Evolutionary conservation across 371 early-diverging fungal genomes (phyloP).

Genomic region (Saksenaea vasiformis): DNA sequence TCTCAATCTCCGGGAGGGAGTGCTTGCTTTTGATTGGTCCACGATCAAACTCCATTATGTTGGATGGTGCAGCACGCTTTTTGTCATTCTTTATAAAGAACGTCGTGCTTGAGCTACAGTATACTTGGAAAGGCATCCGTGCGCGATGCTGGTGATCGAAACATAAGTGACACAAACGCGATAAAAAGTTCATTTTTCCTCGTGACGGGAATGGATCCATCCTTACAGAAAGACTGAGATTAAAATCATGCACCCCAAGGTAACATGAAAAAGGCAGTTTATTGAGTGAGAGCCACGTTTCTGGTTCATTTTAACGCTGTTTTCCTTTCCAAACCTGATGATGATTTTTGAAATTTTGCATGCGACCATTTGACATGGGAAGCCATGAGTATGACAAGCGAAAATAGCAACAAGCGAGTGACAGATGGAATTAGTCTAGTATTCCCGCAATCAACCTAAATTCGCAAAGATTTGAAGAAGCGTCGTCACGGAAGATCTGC

Average conservation of each 20-base stretch:
- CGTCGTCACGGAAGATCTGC: too few relatives aligned
- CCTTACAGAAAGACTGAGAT: not conserved
- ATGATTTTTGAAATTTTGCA: not conserved
- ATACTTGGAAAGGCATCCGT: conserved; percentile 3
- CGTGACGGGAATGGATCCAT: not conserved
- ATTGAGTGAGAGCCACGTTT: not conserved
- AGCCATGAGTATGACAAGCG: not conserved
- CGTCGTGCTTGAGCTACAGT: not conserved
- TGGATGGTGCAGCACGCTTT: not conserved
- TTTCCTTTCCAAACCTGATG: not conserved
- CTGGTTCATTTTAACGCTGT: not conserved
- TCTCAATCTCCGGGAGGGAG: not conserved
- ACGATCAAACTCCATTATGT: not conserved
- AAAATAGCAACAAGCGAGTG: not conserved
- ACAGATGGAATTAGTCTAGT: not conserved
- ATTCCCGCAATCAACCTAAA: not conserved
- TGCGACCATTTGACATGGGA: not conserved
- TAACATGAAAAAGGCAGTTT: not conserved
- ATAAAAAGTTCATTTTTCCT: not conserved
- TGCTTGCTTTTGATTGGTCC: not conserved
- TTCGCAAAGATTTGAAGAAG: too few relatives aligned
- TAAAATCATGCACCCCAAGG: not conserved
- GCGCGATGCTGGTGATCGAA: conserved; percentile 2
- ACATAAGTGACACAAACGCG: not conserved
- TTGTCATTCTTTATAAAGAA: not conserved